phyloP scores from a whole-genome alignment of 305 asterid species.

The Fraxinus nigra region DNA sequence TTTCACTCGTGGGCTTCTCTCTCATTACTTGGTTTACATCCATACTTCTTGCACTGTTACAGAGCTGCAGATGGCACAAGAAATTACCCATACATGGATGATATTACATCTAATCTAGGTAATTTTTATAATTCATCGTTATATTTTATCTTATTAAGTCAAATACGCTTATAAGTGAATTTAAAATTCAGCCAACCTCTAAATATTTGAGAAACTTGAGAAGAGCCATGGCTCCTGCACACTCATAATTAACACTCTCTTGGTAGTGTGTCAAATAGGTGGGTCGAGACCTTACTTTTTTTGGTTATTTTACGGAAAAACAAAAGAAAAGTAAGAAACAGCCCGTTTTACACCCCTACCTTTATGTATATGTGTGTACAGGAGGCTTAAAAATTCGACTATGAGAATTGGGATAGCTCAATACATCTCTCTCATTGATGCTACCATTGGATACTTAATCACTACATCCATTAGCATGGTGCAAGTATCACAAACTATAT shows the following conservation, averaged over 20 bases:
- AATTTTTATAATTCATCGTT: neutral
- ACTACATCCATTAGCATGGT: conserved; percentile 47
- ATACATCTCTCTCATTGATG: conserved; percentile 28
- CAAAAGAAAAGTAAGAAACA: too few relatives aligned
- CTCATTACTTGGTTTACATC: conserved; percentile 50
- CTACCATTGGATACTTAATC: conserved; percentile 37
- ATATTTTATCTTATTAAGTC: neutral
- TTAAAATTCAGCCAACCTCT: neutral
- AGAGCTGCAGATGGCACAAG: conserved; percentile 45
- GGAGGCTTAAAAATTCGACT: conserved; percentile 29
- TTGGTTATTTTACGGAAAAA: too few relatives aligned
- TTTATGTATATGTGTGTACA: neutral
- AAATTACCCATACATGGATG: conserved; percentile 49
- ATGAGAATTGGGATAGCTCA: conserved; percentile 29
- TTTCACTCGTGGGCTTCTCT: conserved; percentile 39
- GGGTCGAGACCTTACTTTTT: too few relatives aligned
- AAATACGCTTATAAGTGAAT: too few relatives aligned
- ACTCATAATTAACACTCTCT: too few relatives aligned
- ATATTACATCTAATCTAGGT: conserved; percentile 45
- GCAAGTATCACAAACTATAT: conserved; percentile 25
- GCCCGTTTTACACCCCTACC: neutral
- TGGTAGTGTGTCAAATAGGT: too few relatives aligned
- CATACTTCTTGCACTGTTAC: conserved; percentile 43
- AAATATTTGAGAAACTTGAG: too few relatives aligned
- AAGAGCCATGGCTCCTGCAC: too few relatives aligned